These are phyloP conservation scores for Volvariella volvacea DNA, from an alignment of 1,284 basidiomycete genomes.

Conservation along the genomic window DNA sequence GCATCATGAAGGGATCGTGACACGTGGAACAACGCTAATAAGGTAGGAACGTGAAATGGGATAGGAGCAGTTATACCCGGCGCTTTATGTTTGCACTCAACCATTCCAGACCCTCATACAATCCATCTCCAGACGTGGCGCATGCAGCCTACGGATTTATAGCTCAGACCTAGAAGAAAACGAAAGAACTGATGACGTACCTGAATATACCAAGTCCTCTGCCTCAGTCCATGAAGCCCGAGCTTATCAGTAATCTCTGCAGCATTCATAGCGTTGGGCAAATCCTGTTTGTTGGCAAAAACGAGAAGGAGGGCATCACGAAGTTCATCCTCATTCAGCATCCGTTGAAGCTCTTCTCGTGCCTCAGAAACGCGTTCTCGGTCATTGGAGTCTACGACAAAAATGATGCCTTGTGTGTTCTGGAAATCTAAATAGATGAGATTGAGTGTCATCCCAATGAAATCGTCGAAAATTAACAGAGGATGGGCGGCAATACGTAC, in stretches of 20 bases:
- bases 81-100: constrained; percentile 86
- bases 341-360: constrained; percentile 98
- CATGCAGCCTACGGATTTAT: constrained; percentile 73
- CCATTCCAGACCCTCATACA: constrained; percentile 99
- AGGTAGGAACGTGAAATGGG: constrained; percentile 35
- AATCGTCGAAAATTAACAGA: constrained; percentile 5
- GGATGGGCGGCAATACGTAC: constrained; percentile 41
- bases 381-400: constrained; percentile 99
- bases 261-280: constrained; percentile 99
- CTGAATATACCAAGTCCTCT: constrained; percentile 99
- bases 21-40: constrained; percentile 40
- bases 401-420: constrained; percentile 99
- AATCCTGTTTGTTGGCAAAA: constrained; percentile 99
- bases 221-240: constrained; percentile 93
- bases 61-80: constrained; percentile 51
- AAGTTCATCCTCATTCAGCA: constrained; percentile 99
- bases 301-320: constrained; percentile 97
- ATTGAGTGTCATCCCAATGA: constrained; percentile 10
- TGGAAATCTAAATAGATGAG: constrained; percentile 80
- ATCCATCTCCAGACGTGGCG: constrained; percentile 97
- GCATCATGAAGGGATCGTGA: constrained; percentile 40
- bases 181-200: constrained; percentile 34
- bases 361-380: constrained; percentile 99
- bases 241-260: constrained; percentile 99
- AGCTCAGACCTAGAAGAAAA: constrained; percentile 12